A percentile compares a stretch with the other conserved stretches of the same genome.
Evolutionary conservation across 176 grass and related monocot species (phyloP).

Genomic region (Carex littledalei): DNA sequence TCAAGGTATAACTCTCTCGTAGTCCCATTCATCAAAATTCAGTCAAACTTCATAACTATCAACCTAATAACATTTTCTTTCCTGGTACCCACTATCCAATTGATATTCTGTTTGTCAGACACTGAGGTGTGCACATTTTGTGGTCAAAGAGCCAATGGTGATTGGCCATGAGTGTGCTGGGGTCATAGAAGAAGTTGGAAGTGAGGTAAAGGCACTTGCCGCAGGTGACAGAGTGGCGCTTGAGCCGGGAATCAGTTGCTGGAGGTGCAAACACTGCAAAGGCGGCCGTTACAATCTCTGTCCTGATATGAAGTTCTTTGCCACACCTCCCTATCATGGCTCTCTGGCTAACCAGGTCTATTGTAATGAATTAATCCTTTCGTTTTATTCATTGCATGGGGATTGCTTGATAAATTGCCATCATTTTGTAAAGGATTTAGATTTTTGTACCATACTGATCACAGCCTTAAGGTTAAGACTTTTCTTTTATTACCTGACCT

Average conservation of each 20-base stretch:
- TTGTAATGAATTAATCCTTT: not conserved
- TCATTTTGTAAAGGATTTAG: not conserved
- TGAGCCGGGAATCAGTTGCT: slow-evolving; percentile 85
- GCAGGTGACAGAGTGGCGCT: slow-evolving; percentile 73
- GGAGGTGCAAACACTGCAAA: slow-evolving; percentile 81
- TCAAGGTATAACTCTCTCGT: slow-evolving; percentile 46
- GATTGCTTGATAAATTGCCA: not conserved
- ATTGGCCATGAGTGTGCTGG: slow-evolving; percentile 96
- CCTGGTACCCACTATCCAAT: not conserved
- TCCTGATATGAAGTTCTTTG: slow-evolving; percentile 85
- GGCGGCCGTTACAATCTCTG: slow-evolving; percentile 94
- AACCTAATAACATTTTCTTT: not conserved
- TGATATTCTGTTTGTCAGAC: slow-evolving; percentile 26
- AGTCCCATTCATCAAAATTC: not conserved
- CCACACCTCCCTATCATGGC: slow-evolving; percentile 69
- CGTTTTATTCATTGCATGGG: not conserved
- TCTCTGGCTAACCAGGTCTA: slow-evolving; percentile 66
- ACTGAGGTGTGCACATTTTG: slow-evolving; percentile 75
- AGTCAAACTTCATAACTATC: not conserved
- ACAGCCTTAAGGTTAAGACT: not conserved
- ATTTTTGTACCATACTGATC: not conserved
- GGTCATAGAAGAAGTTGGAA: slow-evolving; percentile 70
- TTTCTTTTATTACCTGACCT: not conserved
- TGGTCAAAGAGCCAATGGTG: slow-evolving; percentile 89
- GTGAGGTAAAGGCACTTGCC: slow-evolving; percentile 41